Evolutionary conservation across 169 alveolate genomes (phyloP), one percentile per base, ranked within the genome.

Genomic region (Amoebophrya sp.): DNA sequence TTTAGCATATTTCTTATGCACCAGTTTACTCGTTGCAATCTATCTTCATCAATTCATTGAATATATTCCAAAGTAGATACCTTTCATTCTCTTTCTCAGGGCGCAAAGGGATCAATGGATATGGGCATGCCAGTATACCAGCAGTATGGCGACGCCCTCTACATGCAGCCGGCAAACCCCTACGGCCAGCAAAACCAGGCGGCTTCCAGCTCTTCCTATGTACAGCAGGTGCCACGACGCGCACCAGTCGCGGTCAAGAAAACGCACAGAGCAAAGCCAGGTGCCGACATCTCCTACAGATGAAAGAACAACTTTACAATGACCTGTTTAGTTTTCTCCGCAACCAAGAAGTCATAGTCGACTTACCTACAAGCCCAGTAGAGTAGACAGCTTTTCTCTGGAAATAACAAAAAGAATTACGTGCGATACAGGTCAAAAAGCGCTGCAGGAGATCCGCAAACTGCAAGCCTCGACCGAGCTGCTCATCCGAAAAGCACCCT

Each of bases 361-460:
- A 15, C 18, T 45, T 45, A 10, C 10, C n/a, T 10, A 18, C 18
- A 15, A 45, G 67, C 67, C n/a, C 67, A 10, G 67, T 45, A 18
- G 18, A 45, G 67, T 45, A 18, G 10, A 45, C 67, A 15, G 67
- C n/a, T 45, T 45, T 45, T 45, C 10, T 45, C 67, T 10, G 18
- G 18, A 45, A 18, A 45, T 45, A 15, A 45, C 67, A 45, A 45
- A 45, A 45, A 18, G 18, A 45, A 45, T 45, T 45, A 15, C 67
- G 67, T 18, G n/a, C 67, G 18, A 45, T 45, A 45, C 18, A 58
- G 78, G 78, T 2, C 34, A 23, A 10, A 58, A 58, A 29, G 99
- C 99, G 87, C 97, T 98, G 89, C 97, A 99, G 93, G 99, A 98
- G 95, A 98, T 98, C 94, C 96, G 99, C 94, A 98, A 98, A 94